A percentile compares a stretch with the other conserved stretches of the same genome.
phyloP scores from a whole-genome alignment of 768 basidiomycete genomes.

The Kwoniella dejecticola region DNA sequence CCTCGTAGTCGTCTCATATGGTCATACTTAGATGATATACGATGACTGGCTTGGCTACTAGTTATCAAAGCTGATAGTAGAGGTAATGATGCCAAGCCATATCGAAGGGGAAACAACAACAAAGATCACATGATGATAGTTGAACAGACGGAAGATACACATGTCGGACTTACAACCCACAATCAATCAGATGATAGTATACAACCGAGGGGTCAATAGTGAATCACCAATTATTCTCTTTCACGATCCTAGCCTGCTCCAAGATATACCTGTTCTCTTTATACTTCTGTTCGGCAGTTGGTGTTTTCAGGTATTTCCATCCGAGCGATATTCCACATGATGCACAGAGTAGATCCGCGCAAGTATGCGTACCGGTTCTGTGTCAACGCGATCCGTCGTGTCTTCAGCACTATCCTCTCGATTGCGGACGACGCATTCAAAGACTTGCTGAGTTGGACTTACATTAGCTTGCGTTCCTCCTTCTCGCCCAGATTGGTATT shows the following conservation, averaged over 20 bases:
- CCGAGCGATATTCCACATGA: slow-evolving; percentile 44
- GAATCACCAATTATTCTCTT: slow-evolving; percentile 54
- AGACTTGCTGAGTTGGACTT: no score
- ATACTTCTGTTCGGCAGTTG: slow-evolving; percentile 52
- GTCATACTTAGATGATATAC: no score
- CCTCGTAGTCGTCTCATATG: no score
- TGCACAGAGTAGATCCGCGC: slow-evolving; percentile 50
- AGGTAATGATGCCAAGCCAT: no score
- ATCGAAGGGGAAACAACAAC: no score
- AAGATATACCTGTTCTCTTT: slow-evolving; percentile 55
- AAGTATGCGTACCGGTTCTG: slow-evolving; percentile 54
- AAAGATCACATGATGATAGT: no score
- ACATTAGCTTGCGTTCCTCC: slow-evolving; percentile 52
- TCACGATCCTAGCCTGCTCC: slow-evolving; percentile 52
- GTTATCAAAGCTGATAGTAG: no score
- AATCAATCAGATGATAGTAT: not conserved
- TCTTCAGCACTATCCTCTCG: not conserved
- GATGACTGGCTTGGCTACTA: no score
- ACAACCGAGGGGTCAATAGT: not conserved
- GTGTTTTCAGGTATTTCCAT: slow-evolving; percentile 54
- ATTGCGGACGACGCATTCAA: not conserved
- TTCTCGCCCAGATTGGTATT: slow-evolving; percentile 50
- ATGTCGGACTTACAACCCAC: not conserved
- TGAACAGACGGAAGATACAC: no score
- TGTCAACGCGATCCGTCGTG: not conserved